Evolutionary conservation across 2,329 filamentous ascomycete genomes (phyloP).

Genomic region (Sporothrix schenckii): DNA sequence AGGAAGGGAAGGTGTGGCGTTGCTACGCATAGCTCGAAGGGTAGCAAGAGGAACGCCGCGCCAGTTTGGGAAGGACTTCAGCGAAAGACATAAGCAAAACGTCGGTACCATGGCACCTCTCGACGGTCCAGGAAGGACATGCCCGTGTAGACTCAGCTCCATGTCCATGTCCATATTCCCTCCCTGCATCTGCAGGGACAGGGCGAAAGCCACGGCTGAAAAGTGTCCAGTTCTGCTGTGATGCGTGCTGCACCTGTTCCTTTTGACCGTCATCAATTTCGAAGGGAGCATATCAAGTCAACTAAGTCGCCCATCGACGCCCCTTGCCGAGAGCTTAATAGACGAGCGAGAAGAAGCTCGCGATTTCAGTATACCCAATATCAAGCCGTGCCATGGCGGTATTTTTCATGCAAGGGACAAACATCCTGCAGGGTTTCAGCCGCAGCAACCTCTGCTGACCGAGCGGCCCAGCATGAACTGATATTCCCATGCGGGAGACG

Average conservation of each 20-base stretch:
- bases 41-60: constrained; percentile 2
- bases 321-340: not conserved
- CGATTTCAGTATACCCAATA: constrained; percentile 12
- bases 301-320: not conserved
- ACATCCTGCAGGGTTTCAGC: not conserved
- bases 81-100: not conserved
- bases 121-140: not conserved
- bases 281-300: not conserved
- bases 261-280: not conserved
- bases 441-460: not conserved
- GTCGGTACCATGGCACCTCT: not conserved
- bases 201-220: not conserved
- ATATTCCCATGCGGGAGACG: not conserved
- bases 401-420: constrained; percentile 24
- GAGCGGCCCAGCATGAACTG: not conserved
- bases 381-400: constrained; percentile 18
- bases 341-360: not conserved
- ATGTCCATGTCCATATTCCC: not conserved
- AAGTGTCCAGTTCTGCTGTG: too few species aligned
- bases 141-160: not conserved
- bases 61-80: constrained; percentile 10
- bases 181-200: constrained; percentile 3
- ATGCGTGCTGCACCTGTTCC: not conserved
- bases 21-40: not conserved
- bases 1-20: not conserved